Evolutionary conservation across 352 stramenopile genomes (phyloP).

Genomic region (Pythium sp.): DNA sequence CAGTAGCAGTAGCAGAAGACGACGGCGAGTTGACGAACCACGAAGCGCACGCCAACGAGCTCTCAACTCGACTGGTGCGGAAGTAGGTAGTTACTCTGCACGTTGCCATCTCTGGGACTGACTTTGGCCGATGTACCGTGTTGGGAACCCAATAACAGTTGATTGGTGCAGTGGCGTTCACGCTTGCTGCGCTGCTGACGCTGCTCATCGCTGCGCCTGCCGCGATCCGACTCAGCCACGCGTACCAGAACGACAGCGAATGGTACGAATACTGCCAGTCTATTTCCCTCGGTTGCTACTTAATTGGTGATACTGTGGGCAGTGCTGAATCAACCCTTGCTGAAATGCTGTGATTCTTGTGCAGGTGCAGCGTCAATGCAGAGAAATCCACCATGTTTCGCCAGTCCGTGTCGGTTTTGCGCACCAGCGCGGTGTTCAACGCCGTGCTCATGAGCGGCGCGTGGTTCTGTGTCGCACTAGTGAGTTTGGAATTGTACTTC

Average conservation of each 20-base stretch:
- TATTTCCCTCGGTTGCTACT: no score
- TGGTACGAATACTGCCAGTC: constrained; percentile 25
- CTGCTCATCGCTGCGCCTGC: constrained; percentile 44
- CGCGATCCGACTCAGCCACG: constrained; percentile 36
- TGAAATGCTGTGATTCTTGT: background rate
- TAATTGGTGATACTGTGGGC: no score
- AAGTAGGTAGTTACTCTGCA: no score
- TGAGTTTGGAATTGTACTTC: constrained; percentile 17
- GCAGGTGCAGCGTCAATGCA: constrained; percentile 4
- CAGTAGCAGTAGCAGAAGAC: background rate
- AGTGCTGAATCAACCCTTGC: background rate
- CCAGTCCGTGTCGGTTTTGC: constrained; percentile 25
- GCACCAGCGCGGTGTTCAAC: constrained; percentile 34
- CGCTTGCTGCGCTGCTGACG: constrained; percentile 31
- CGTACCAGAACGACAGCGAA: constrained; percentile 28
- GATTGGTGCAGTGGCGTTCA: constrained; percentile 25
- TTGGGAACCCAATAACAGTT: constrained; percentile 20
- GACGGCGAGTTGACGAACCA: no score
- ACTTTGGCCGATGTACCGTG: no score
- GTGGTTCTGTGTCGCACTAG: constrained; percentile 55
- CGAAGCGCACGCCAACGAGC: background rate
- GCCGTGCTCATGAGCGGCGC: constrained; percentile 39
- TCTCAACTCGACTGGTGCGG: constrained; percentile 28
- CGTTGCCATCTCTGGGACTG: no score
- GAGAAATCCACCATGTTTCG: constrained; percentile 18